A percentile compares a stretch with the other conserved stretches of the same genome.
Conservation (phyloP, 768 basidiomycete genomes). For the Cyathus striatus region DNA sequence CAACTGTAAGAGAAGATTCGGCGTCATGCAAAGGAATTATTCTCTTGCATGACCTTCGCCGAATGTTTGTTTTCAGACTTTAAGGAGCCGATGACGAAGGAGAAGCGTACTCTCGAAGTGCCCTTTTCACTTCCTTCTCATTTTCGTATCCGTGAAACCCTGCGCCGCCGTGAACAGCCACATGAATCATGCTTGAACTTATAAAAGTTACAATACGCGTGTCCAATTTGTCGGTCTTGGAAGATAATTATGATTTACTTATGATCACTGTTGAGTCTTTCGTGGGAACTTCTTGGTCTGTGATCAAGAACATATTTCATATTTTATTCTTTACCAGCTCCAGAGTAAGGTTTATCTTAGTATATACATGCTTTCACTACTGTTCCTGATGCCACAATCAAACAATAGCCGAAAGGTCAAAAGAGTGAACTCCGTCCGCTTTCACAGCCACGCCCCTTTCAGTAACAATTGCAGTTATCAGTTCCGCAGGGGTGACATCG, state of each 20-base stretch:
- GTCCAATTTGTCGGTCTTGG: too few relatives aligned
- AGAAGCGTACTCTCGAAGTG: constrained; percentile 45
- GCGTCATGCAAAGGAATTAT: background rate
- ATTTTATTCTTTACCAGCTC: too few relatives aligned
- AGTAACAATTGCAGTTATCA: constrained; percentile 93
- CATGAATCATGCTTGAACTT: too few relatives aligned
- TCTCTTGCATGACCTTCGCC: too few relatives aligned
- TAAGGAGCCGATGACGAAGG: background rate
- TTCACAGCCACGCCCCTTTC: constrained; percentile 90
- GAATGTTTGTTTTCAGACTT: too few relatives aligned
- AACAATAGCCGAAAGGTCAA: constrained; percentile 64
- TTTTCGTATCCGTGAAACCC: constrained; percentile 49
- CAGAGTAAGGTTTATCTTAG: too few relatives aligned
- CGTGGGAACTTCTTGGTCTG: too few relatives aligned
- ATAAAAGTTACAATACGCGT: too few relatives aligned
- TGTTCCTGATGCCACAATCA: constrained; percentile 11
- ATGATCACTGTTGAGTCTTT: too few relatives aligned
- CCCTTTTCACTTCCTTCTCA: constrained; percentile 50
- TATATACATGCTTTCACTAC: background rate
- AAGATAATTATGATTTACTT: too few relatives aligned
- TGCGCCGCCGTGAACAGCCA: constrained; percentile 78
- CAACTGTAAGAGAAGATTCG: constrained; percentile 34
- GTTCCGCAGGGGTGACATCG: constrained; percentile 90
- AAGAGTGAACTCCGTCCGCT: constrained; percentile 44
- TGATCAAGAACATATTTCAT: too few relatives aligned